These are phyloP conservation scores for Candida tropicalis DNA, from an alignment of 1,139 yeast genomes.

Conservation along the genomic window DNA sequence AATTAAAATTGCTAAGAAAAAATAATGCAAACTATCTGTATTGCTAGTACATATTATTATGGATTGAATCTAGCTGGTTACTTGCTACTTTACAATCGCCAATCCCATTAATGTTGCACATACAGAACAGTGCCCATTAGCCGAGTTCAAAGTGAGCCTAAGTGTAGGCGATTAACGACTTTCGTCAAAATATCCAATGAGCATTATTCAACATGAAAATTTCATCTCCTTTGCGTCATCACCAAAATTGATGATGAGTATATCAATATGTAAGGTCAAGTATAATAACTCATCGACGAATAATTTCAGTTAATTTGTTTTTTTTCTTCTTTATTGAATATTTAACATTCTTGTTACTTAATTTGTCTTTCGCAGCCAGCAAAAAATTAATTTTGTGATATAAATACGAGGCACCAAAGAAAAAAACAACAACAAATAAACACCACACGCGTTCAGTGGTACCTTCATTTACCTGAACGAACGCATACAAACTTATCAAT, in stretches of 20 bases:
- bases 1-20: too few relatives aligned
- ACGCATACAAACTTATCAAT: not conserved
- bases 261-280: not conserved
- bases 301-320: too few relatives aligned
- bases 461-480: not conserved
- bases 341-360: slow-evolving; percentile 11
- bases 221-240: not conserved
- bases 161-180: not conserved
- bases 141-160: too few relatives aligned
- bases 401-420: slow-evolving; percentile 15
- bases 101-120: not conserved
- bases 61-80: slow-evolving; percentile 2
- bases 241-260: not conserved
- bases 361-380: slow-evolving; percentile 14
- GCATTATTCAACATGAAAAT: not conserved
- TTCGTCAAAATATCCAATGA: not conserved
- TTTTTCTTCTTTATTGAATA: too few relatives aligned
- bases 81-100: not conserved
- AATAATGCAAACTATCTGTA: too few relatives aligned
- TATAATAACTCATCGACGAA: not conserved
- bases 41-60: too few relatives aligned
- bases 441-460: not conserved
- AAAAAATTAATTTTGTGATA: slow-evolving; percentile 10
- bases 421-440: not conserved
- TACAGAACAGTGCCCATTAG: too few relatives aligned